Conservation (phyloP, 805 yeast genomes). For the Wickerhamomyces hampshirensis region DNA sequence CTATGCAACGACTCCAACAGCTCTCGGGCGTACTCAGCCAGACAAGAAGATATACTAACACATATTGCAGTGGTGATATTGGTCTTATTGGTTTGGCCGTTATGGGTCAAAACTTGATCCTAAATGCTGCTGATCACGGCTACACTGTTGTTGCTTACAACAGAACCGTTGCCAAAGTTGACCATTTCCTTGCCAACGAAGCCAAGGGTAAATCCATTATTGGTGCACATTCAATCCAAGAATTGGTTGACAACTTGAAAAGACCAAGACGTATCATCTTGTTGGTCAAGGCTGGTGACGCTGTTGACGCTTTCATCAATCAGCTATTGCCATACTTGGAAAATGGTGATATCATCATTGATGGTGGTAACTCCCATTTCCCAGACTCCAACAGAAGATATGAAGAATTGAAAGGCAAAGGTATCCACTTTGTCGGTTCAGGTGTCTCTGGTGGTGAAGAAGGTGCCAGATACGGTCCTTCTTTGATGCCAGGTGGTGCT, state of each 20-base stretch:
- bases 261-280: conserved; percentile 94
- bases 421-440: conserved; percentile 90
- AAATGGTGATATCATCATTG: conserved; percentile 96
- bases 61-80: conserved; percentile 71
- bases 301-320: conserved; percentile 88
- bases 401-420: conserved; percentile 82
- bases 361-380: conserved; percentile 99
- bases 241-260: conserved; percentile 83
- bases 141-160: conserved; percentile 97
- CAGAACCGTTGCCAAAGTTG: conserved; percentile 96
- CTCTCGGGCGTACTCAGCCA: too few relatives aligned
- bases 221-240: conserved; percentile 92
- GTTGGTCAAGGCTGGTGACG: conserved; percentile 93
- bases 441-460: conserved; percentile 99
- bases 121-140: conserved; percentile 98
- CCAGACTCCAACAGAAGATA: conserved; percentile 97
- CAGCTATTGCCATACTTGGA: conserved; percentile 89
- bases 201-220: conserved; percentile 96
- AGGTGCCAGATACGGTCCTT: conserved; percentile 99
- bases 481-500: conserved; percentile 99
- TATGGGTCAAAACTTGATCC: conserved; percentile 97
- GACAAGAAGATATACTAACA: conserved; percentile 16
- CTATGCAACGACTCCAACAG: conserved; percentile 11
- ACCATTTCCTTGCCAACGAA: conserved; percentile 86
- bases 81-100: conserved; percentile 99